These are phyloP conservation scores for Setaria italica DNA, from an alignment of 202 grass and related monocot genomes.

Conservation along the genomic window DNA sequence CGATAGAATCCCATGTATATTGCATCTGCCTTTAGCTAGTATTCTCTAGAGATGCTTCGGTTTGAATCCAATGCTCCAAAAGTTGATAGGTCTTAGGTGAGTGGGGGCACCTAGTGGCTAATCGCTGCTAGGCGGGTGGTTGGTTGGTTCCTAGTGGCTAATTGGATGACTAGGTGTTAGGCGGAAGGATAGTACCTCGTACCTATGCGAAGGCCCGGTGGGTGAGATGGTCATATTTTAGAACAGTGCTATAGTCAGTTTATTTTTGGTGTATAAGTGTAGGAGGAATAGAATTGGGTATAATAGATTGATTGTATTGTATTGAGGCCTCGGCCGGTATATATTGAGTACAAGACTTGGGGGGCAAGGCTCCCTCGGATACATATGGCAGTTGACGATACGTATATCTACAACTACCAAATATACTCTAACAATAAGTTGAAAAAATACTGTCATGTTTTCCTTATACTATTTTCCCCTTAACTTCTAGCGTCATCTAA, in stretches of 20 bases:
- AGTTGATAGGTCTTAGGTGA: not conserved
- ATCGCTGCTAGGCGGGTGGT: not conserved
- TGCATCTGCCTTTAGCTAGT: slow-evolving; percentile 8
- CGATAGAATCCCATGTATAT: not conserved
- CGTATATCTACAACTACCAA: too few relatives aligned
- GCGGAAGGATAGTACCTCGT: not conserved
- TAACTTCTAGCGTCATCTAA: not conserved
- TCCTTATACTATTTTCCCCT: not conserved
- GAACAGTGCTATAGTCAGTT: slow-evolving; percentile 1
- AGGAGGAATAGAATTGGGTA: too few relatives aligned
- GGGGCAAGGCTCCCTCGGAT: too few relatives aligned
- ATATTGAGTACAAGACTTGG: too few relatives aligned
- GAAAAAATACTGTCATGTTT: not conserved
- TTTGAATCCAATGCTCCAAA: not conserved
- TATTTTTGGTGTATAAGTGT: not conserved
- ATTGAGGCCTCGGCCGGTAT: too few relatives aligned
- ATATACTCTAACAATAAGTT: not conserved
- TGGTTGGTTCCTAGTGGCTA: not conserved
- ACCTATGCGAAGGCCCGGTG: not conserved
- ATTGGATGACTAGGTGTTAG: not conserved
- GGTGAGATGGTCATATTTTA: slow-evolving; percentile 1
- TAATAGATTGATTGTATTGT: too few relatives aligned
- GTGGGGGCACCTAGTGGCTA: not conserved
- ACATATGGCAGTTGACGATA: too few relatives aligned
- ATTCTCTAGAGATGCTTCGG: not conserved